phyloP scores from a whole-genome alignment of 768 basidiomycete genomes.

The Amanita inopinata region DNA sequence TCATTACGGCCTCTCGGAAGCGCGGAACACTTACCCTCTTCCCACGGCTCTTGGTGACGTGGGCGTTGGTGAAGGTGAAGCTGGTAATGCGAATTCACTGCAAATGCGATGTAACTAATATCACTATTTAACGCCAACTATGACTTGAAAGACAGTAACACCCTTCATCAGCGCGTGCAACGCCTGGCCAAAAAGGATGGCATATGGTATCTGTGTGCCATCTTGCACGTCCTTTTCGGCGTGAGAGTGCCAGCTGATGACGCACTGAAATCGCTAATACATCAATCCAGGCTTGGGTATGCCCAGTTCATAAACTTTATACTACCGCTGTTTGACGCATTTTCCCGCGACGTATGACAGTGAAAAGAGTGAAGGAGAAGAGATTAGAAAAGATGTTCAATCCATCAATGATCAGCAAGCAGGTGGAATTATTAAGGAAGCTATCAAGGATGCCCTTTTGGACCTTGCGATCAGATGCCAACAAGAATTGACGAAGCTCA shows the following conservation, averaged over 20 bases:
- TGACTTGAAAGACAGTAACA: conserved; percentile 4
- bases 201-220: conserved; percentile 42
- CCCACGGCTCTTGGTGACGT: too few relatives aligned
- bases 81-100: too few relatives aligned
- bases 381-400: too few relatives aligned
- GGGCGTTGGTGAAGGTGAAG: too few relatives aligned
- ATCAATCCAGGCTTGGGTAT: background rate
- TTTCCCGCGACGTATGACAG: background rate
- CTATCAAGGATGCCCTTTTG: conserved; percentile 11
- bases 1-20: too few relatives aligned
- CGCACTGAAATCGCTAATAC: background rate
- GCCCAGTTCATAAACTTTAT: background rate
- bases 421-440: conserved; percentile 1
- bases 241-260: conserved; percentile 4
- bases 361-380: too few relatives aligned
- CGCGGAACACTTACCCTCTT: too few relatives aligned
- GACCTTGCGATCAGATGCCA: conserved; percentile 13
- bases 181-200: conserved; percentile 38
- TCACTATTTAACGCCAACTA: conserved; percentile 5
- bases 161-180: conserved; percentile 20
- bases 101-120: too few relatives aligned
- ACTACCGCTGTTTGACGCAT: background rate
- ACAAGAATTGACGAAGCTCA: background rate
- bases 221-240: conserved; percentile 25
- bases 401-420: background rate